Evolutionary conservation across 768 basidiomycete species (phyloP).

Genomic region (Calocera cornea): DNA sequence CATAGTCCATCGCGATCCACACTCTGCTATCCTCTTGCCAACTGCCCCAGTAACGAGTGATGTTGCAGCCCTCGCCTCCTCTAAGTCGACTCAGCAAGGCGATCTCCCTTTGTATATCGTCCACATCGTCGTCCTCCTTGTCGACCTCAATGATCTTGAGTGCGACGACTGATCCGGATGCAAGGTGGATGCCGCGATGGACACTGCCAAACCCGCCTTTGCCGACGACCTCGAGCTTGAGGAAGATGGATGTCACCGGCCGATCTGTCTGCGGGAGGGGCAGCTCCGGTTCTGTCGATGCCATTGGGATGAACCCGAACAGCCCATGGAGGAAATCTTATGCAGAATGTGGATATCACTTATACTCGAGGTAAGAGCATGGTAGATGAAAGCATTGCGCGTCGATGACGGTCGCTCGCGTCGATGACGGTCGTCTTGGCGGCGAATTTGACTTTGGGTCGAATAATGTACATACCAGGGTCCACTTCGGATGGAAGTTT

Average conservation of each 20-base stretch:
- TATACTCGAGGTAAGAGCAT: too few species aligned
- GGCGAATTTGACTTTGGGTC: too few species aligned
- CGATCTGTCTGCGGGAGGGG: not conserved
- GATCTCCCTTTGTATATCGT: constrained; percentile 92
- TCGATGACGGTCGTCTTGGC: too few species aligned
- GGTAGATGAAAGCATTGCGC: too few species aligned
- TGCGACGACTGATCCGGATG: constrained; percentile 78
- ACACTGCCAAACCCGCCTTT: constrained; percentile 95
- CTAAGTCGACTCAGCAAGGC: constrained; percentile 79
- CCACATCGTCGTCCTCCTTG: constrained; percentile 90
- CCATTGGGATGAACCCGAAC: not conserved
- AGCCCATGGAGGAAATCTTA: not conserved
- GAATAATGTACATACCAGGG: too few species aligned
- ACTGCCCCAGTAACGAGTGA: constrained; percentile 94
- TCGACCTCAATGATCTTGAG: constrained; percentile 99
- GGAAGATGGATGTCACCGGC: constrained; percentile 43
- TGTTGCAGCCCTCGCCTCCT: constrained; percentile 64
- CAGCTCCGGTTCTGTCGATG: not conserved
- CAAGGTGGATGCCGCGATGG: constrained; percentile 74
- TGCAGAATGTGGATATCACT: not conserved
- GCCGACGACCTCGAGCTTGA: constrained; percentile 81
- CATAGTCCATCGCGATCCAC: constrained; percentile 98
- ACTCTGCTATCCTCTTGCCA: constrained; percentile 88
- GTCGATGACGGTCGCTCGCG: too few species aligned
- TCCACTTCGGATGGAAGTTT: too few species aligned